Base-by-base conservation (phyloP, 225 moss, liverwort and hornwort species). In the Sphagnum contortum region DNA sequence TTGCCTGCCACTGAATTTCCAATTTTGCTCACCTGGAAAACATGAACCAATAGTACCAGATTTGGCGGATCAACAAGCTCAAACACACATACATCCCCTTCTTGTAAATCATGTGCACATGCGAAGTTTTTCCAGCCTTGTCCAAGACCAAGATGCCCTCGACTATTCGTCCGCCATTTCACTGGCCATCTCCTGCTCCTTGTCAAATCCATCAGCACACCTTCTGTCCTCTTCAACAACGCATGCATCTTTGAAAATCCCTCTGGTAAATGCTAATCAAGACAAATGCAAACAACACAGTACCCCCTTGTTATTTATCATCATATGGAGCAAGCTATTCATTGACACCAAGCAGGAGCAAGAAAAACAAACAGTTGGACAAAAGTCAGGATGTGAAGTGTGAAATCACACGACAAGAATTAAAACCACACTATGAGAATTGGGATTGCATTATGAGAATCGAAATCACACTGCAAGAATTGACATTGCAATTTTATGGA, bases 251-350 rank as follows among this genome's bases (percentile, higher is more conserved):
- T 58, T 10, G 57, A 10, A 13, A 58, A 58, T 10, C 12, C 12
- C 11, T 58, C 57, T n/a, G 57, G 57, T 10, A 58, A 11, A 14
- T 58, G 57, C 57, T 58, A 55, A 55, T 55, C 54, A 7, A 55
- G 8, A 55, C 8, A 55, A 55, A 29, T 29, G 29, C 29, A 29
- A 29, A 29, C 29, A 29, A 29, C 29, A 29, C 29, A 29, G 29
- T 29, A 29, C 29, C 29, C 29, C 29, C 29, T 29, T 29, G 29
- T 29, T 29, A 29, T 29, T 1, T 29, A 29, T 29, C 29, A 29
- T 29, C 29, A 29, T 29, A 29, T 29, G 29, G 29, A 29, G 29
- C 29, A 29, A 29, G 29, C 29, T 29, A 29, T 29, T 29, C 29
- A 29, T 29, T 29, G 29, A 29, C 29, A 29, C 29, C 29, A 29